Conservation (phyloP, 768 basidiomycete genomes). For the Auricularia sp. region DNA sequence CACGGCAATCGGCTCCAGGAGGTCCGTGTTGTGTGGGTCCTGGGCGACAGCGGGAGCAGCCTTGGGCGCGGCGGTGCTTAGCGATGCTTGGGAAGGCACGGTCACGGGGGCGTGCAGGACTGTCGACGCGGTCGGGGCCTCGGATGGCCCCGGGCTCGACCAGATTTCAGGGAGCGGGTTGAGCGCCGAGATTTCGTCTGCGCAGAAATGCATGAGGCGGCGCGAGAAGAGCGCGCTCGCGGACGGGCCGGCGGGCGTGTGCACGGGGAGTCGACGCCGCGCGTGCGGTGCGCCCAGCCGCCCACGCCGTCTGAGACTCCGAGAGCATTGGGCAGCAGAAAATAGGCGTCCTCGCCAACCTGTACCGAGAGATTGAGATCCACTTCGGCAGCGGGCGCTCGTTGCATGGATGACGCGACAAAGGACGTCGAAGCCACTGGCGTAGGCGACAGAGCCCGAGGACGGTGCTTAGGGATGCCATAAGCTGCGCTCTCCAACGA, state of each 20-base stretch:
- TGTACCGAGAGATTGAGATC: conserved; percentile 50
- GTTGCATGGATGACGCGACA: conserved; percentile 21
- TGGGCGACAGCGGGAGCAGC: neutral
- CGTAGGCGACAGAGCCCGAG: conserved; percentile 10
- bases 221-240: conserved; percentile 42
- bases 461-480: conserved; percentile 61
- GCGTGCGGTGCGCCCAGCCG: conserved; percentile 51
- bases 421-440: conserved; percentile 17
- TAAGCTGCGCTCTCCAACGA: conserved; percentile 66
- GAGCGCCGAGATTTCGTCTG: conserved; percentile 40
- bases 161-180: neutral
- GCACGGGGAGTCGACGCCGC: conserved; percentile 15
- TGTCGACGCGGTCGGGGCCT: neutral
- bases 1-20: conserved; percentile 31
- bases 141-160: neutral
- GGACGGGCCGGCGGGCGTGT: conserved; percentile 46
- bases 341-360: conserved; percentile 91
- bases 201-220: conserved; percentile 78
- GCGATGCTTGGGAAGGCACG: neutral
- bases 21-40: neutral
- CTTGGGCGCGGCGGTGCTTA: neutral
- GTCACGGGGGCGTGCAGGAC: neutral
- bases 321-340: conserved; percentile 71
- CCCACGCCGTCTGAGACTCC: conserved; percentile 97
- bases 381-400: conserved; percentile 20